Evolutionary conservation across 352 stramenopile genomes (phyloP).

Genomic region (Thraustotheca clavata): DNA sequence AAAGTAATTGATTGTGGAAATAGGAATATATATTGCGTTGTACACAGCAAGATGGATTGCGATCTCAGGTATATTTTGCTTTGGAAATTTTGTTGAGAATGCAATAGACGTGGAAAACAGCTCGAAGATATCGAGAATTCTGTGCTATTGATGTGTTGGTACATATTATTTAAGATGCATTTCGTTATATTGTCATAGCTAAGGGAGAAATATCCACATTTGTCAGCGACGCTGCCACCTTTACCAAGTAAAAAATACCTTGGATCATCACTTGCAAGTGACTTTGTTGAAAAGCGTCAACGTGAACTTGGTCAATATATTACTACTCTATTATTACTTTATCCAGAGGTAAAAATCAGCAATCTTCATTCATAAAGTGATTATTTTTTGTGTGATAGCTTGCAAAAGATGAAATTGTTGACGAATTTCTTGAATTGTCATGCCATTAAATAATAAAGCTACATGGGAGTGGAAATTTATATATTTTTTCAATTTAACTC

Average conservation of each 20-base stretch:
- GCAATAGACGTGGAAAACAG: conserved; percentile 70
- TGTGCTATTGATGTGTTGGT: conserved; percentile 80
- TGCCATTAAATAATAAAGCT: no score
- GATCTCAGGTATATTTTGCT: no score
- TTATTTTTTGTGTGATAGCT: conserved; percentile 31
- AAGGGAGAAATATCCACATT: conserved; percentile 76
- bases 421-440: conserved; percentile 85
- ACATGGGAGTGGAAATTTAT: no score
- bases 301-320: conserved; percentile 82
- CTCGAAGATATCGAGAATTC: conserved; percentile 78
- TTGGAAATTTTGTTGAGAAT: neutral
- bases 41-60: no score
- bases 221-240: conserved; percentile 56
- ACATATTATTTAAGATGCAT: conserved; percentile 1
- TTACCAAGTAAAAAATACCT: conserved; percentile 85
- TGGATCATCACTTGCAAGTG: conserved; percentile 67
- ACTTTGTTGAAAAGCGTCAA: conserved; percentile 83
- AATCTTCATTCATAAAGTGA: neutral
- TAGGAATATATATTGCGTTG: conserved; percentile 81
- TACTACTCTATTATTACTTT: conserved; percentile 75
- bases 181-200: conserved; percentile 31
- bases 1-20: neutral
- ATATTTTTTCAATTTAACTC: neutral
- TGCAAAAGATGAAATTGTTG: conserved; percentile 78
- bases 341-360: conserved; percentile 35